Evolutionary conservation across 768 basidiomycete species (phyloP).

Genomic region (Piloderma croceum): DNA sequence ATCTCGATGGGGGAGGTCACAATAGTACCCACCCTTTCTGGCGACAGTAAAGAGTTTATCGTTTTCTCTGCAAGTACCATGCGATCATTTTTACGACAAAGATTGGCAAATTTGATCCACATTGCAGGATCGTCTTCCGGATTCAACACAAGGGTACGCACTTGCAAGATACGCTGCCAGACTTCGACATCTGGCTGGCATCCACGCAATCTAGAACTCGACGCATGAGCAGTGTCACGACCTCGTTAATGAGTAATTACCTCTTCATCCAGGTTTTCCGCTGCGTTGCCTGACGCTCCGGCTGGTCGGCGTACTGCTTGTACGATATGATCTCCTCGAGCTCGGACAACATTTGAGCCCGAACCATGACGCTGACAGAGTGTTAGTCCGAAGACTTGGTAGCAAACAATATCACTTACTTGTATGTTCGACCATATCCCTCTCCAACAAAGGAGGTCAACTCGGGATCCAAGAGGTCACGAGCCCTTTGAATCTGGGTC

Average conservation of each 20-base stretch:
- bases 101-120: constrained; percentile 99
- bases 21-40: constrained; percentile 48
- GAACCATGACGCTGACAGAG: constrained; percentile 75
- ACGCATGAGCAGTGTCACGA: constrained; percentile 1
- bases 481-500: constrained; percentile 84
- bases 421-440: constrained; percentile 95
- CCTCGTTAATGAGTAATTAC: constrained; percentile 29
- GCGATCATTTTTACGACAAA: constrained; percentile 92
- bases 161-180: constrained; percentile 96
- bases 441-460: constrained; percentile 89
- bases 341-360: constrained; percentile 97
- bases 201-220: constrained; percentile 65
- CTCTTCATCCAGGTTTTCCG: constrained; percentile 97
- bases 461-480: constrained; percentile 88
- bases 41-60: constrained; percentile 82
- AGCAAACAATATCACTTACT: constrained; percentile 44
- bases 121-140: constrained; percentile 93
- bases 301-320: constrained; percentile 91
- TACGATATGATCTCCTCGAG: constrained; percentile 96
- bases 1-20: neutral
- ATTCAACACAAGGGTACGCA: constrained; percentile 86
- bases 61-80: constrained; percentile 97
- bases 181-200: constrained; percentile 98
- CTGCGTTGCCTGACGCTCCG: constrained; percentile 86
- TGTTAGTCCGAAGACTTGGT: constrained; percentile 1